A percentile compares a stretch with the other conserved stretches of the same genome.
These are phyloP conservation scores for Chaetomium sp. DNA, from an alignment of 2,329 filamentous ascomycete genomes.

Conservation along the genomic window DNA sequence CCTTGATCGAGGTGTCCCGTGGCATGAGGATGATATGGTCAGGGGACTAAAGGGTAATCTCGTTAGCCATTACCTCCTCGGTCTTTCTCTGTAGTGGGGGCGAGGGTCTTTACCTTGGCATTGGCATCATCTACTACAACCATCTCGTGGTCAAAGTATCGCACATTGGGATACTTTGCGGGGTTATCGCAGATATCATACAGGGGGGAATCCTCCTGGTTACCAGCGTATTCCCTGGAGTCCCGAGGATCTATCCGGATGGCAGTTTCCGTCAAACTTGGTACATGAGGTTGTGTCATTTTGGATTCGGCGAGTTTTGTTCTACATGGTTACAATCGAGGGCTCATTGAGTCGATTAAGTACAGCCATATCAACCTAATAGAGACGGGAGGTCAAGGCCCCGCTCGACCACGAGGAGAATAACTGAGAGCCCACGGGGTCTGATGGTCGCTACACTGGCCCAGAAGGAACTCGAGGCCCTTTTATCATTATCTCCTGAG, in stretches of 20 bases:
- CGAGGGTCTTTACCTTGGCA: neutral
- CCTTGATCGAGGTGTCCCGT: conserved; percentile 5
- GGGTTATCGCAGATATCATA: conserved; percentile 11
- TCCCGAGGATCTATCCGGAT: conserved; percentile 10
- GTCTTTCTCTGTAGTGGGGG: neutral
- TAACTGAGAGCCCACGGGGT: neutral
- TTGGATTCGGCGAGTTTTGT: neutral
- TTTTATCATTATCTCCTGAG: neutral
- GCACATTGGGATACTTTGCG: neutral
- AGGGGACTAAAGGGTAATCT: neutral
- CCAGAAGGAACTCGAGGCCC: neutral
- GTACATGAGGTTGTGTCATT: neutral
- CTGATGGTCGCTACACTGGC: neutral
- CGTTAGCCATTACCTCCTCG: neutral
- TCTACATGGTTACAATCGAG: neutral
- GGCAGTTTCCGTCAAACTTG: conserved; percentile 6
- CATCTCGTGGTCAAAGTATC: conserved; percentile 4
- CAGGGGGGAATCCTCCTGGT: conserved; percentile 3
- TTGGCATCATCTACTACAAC: conserved; percentile 11
- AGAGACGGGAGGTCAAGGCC: neutral
- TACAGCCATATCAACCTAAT: neutral
- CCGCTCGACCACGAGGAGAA: neutral
- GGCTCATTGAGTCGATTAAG: neutral
- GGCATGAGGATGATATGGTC: conserved; percentile 14
- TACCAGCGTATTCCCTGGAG: conserved; percentile 7